Evolutionary conservation across 768 basidiomycete genomes (phyloP), one percentile per base, ranked within the genome.

Genomic region (Royoungia palumana): DNA sequence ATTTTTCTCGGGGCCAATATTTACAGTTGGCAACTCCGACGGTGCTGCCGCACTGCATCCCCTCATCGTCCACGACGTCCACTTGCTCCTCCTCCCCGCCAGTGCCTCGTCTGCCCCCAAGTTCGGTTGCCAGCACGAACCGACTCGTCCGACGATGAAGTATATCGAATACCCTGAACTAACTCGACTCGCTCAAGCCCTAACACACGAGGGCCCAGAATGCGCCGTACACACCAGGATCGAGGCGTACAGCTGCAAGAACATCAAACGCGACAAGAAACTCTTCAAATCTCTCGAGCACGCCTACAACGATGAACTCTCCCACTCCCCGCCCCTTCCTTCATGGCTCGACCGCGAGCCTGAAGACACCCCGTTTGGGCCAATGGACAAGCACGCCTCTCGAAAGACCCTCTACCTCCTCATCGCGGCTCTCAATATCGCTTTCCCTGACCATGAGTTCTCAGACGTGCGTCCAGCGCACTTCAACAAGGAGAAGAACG

Each of bases 391-490:
- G 61, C 86, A 84, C 36, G 75, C 79, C 39, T 85, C 87, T 28
- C 78, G 92, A 60, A 96, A 95, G 79, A 94, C 90, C 4, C 85
- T 96, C 49, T 96, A 94, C 75, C 83, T 94, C 42, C 87, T 98
- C 66, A 96, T 98, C 61, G 89, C 92, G 27, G 93, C 94, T 3
- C 85, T 99, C 61, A 99, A 99, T 74, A 82, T 92, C 61, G 94
- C 95, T 6, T 99, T 94, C 65, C 95, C 95, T 2, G 95, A 98
- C 78, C 81, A 97, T 72, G 94, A 97, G 63, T 99, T 98, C 74
- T 89, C 90, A 7, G 87, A 90, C 66, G 87, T 96, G 44, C 82
- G 87, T 22, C 89, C 94, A 0, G 85, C 85, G 10, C 87, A 95
- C 59, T 99, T 99, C 70, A 83, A 79, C 63, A 85, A 85, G 49